Conservation (phyloP, 441 rosid species). For the Bruguiera hainesii region DNA sequence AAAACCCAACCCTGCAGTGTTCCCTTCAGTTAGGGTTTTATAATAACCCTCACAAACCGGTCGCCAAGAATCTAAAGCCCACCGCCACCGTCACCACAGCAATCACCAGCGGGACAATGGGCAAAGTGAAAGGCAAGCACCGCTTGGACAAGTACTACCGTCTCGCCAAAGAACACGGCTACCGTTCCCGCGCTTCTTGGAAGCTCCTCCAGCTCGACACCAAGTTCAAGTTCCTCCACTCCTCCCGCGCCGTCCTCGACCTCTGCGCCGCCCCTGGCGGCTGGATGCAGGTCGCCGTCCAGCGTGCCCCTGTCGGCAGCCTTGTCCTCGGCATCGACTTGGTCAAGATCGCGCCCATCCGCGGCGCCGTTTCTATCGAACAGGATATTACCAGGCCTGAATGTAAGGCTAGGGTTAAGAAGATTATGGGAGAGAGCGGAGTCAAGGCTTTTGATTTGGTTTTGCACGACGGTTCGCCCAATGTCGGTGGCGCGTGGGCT, state of each 20-base stretch:
- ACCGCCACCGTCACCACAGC: no score
- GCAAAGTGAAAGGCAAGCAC: slow-evolving; percentile 29
- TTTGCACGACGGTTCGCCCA: slow-evolving; percentile 91
- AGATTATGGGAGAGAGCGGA: slow-evolving; percentile 58
- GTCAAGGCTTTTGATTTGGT: slow-evolving; percentile 64
- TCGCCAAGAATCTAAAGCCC: no score
- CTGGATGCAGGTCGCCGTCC: slow-evolving; percentile 95
- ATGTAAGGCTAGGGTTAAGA: slow-evolving; percentile 60
- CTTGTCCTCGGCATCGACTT: slow-evolving; percentile 89
- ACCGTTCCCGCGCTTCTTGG: slow-evolving; percentile 89
- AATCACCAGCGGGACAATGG: slow-evolving; percentile 21
- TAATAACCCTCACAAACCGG: no score
- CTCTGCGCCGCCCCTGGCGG: slow-evolving; percentile 99
- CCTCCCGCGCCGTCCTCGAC: slow-evolving; percentile 76
- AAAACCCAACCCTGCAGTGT: no score
- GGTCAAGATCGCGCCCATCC: slow-evolving; percentile 62
- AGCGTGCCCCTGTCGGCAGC: slow-evolving; percentile 86
- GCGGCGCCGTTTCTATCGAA: slow-evolving; percentile 64
- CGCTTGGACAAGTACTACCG: slow-evolving; percentile 75
- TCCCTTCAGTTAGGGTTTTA: no score
- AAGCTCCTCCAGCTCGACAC: slow-evolving; percentile 79
- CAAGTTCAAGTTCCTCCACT: slow-evolving; percentile 61
- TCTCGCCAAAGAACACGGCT: slow-evolving; percentile 87
- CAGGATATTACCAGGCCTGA: slow-evolving; percentile 78
- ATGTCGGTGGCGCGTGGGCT: slow-evolving; percentile 89